Evolutionary conservation across 371 early-diverging fungal genomes (phyloP), one percentile per base, ranked within the genome.

Genomic region (Circinella umbellata): DNA sequence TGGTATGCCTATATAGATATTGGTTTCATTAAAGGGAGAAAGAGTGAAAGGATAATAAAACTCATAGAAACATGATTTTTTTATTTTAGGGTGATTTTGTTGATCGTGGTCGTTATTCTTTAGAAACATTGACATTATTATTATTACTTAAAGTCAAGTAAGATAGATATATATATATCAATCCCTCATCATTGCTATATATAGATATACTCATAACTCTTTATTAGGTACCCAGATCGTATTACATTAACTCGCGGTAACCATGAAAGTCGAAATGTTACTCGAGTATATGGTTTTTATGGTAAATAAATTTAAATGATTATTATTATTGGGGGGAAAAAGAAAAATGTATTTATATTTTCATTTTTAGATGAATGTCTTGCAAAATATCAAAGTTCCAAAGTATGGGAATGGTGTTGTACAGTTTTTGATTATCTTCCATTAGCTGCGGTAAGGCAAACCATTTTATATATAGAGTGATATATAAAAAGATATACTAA

Each of bases 1-100:
- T 99, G 98, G 84, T 81, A 75, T 62, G 46, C 36, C 27, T 42
- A 10, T 13, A 27, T n/a, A 10, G 10, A 51, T 27, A 2, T 27
- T 27, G 27, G n/a, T 20, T 34, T 38, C 0, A 39, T 10, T 6
- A 8, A 63, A 6, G 7, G 14, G 20, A 34, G 64, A 63, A 63
- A 18, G 49, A 39, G 8, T 13, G 47, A n/a, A 39, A 39, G 39
- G 39, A n/a, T n/a, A n/a, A n/a, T n/a, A n/a, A n/a, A n/a, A n/a
- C n/a, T n/a, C n/a, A n/a, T n/a, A n/a, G n/a, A n/a, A n/a, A n/a
- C n/a, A n/a, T n/a, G n/a, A n/a, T n/a, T n/a, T n/a, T n/a, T n/a
- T n/a, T n/a, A n/a, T n/a, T n/a, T n/a, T 35, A 84, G 84, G 99
- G 99, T n/a, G 99, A 99, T 79, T 99, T 98, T 89, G 99, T 99